Base-by-base conservation (phyloP, 2,329 filamentous ascomycete genomes). In the Pestalotiopsis sp. region DNA sequence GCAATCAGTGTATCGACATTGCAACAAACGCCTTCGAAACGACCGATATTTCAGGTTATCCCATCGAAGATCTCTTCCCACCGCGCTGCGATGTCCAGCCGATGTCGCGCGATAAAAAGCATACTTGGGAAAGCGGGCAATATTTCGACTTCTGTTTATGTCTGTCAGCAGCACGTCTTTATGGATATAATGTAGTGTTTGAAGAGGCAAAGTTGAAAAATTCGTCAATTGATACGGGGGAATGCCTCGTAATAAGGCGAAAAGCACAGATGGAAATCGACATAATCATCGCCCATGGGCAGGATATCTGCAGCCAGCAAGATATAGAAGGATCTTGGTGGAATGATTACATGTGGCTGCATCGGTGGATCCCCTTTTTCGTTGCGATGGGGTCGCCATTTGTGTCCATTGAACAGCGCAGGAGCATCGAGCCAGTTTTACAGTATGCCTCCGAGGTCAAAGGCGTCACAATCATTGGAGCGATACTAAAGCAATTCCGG, bases 281-380 rank as follows among this genome's bases (percentile, higher is more conserved):
- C 14, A 44, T 48, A 10, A 62, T 62, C 30, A 35, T 62, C 35
- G 59, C 35, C 9, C 40, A 35, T 24, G 30, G 35, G n/a, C 39
- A 30, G n/a, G 40, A 35, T 35, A 4, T 62, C 26, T 62, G 59
- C 30, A 26, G 39, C 6, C 35, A 20, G n/a, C 22, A 62, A 13
- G 59, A 62, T 39, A 35, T 20, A 2, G 59, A 44, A 10, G 39
- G 35, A n/a, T 30, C 9, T 22, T 30, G 39, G 6, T 20, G 17
- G 13, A 62, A 48, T 22, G 59, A 62, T 20, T 62, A 40, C 14
- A 62, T 62, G 59, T 62, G 59, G 59, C n/a, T 48, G 38, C 59
- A 62, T 11, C 35, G 22, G 2, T 13, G 17, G 24, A 17, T 39
- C 22, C 35, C 59, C 26, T 26, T 62, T 35, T 3, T 62, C 5